Base-by-base conservation (phyloP, 192 early-diverging fungal genomes). In the Coemansia sp. region DNA sequence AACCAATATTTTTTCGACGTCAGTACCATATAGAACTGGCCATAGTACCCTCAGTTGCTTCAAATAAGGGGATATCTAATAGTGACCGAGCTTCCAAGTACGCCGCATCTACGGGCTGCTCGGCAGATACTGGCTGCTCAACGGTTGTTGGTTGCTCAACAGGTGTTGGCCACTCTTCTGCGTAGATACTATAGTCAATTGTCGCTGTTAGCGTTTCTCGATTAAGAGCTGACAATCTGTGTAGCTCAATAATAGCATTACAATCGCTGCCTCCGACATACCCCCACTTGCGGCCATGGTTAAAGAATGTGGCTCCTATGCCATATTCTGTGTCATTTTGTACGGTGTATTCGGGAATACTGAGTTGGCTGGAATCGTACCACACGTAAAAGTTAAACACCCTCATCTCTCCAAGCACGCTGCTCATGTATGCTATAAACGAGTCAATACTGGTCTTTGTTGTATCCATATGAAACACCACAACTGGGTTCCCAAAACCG, bases 301-400 rank as follows among this genome's bases (percentile, higher is more conserved):
- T 62, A 6, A 38, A 40, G n/a, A 62, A 62, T n/a, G 36, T 38
- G 2, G 60, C 60, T 20, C 60, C 60, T 3, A 62, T 62, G 29
- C 18, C 5, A 16, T 62, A 38, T 20, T 34, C 31, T 10, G 8
- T 16, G n/a, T 36, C 60, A 12, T 20, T 34, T 2, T 38, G 33
- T 18, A 20, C 18, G 9, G 7, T 38, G 31, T 11, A 9, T 3
- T 62, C 33, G 0, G 60, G 33, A 6, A 62, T 62, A 18, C 11
- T 36, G 18, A 62, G 36, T 36, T 62, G 12, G 34, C 60, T 62
- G 31, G 60, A 62, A 40, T 62, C 60, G 16, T 36, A 62, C 60
- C 60, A 62, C 33, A 38, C 60, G 0, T 62, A 62, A 36, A 62
- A 38, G 33, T 62, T 62, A n/a, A 62, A 62, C n/a, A 62, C 60